phyloP scores from a whole-genome alignment of 163 green algal genomes.

The Coccomyxa subellipsoidea region DNA sequence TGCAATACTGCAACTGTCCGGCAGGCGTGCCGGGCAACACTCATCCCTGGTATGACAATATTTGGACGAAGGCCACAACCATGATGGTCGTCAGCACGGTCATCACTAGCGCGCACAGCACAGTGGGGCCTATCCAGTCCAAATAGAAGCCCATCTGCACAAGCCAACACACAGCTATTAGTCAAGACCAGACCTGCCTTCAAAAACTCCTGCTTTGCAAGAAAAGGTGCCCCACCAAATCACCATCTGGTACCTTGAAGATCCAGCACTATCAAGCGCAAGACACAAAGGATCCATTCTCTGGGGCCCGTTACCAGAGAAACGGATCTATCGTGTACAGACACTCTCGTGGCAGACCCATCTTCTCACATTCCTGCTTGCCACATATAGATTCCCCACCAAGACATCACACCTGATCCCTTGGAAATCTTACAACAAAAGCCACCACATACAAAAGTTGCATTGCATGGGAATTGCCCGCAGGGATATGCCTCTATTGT shows the following conservation, averaged over 20 bases:
- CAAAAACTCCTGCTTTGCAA: background rate
- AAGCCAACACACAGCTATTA: background rate
- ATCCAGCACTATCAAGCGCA: background rate
- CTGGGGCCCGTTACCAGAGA: no score
- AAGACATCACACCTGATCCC: background rate
- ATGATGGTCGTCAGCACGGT: conserved; percentile 69
- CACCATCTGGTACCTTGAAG: no score
- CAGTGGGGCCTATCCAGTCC: conserved; percentile 74
- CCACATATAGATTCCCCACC: background rate
- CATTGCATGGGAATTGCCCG: background rate
- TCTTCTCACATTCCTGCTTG: no score
- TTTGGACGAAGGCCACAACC: conserved; percentile 62
- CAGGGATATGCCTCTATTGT: background rate
- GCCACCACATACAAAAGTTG: background rate
- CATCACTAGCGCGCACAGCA: conserved; percentile 65
- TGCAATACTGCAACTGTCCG: background rate
- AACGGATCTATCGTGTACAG: no score
- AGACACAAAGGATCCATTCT: background rate
- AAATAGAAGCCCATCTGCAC: conserved; percentile 80
- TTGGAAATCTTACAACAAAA: background rate
- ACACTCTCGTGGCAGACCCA: no score
- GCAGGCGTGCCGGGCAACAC: background rate
- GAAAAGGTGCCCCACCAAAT: no score
- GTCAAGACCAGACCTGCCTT: background rate
- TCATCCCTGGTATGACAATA: conserved; percentile 18